Evolutionary conservation across 1,284 basidiomycete species (phyloP).

Genomic region (Thecaphora thlaspeos): DNA sequence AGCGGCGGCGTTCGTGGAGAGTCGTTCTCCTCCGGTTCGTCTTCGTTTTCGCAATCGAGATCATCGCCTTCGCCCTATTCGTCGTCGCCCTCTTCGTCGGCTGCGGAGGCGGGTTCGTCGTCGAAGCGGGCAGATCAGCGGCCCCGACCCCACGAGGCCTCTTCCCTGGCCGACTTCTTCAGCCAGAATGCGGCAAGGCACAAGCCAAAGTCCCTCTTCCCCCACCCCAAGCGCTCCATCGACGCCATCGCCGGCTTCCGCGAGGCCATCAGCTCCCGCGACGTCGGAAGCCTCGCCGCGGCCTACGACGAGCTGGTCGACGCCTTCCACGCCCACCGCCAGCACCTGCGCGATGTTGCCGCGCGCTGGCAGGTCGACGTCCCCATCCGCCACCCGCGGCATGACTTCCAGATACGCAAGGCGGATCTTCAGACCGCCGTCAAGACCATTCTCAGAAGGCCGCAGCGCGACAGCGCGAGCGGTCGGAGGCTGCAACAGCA

Average conservation of each 20-base stretch:
- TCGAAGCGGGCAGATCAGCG: too few species aligned
- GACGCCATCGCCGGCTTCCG: slow-evolving; percentile 9
- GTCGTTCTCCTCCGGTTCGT: background rate
- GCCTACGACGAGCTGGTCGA: slow-evolving; percentile 9
- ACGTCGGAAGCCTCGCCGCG: slow-evolving; percentile 2
- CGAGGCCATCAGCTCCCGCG: slow-evolving; percentile 5
- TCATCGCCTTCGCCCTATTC: too few species aligned
- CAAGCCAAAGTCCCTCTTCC: background rate
- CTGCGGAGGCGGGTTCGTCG: too few species aligned
- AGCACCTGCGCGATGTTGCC: background rate
- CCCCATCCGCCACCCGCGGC: background rate
- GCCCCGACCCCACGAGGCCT: background rate
- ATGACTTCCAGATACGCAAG: slow-evolving; percentile 23
- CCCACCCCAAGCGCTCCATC: slow-evolving; percentile 2
- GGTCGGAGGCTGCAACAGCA: background rate
- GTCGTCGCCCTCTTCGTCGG: background rate
- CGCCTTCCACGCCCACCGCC: slow-evolving; percentile 4
- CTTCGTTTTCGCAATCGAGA: background rate
- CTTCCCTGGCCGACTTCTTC: slow-evolving; percentile 1
- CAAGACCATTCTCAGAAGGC: slow-evolving; percentile 1
- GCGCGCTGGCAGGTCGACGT: background rate
- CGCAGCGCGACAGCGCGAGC: background rate
- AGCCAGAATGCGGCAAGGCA: background rate
- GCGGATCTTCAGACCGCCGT: slow-evolving; percentile 20
- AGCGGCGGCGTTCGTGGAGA: too few species aligned